Conservation (phyloP, 129 eudicot genomes). For the Erigeron canadensis region DNA sequence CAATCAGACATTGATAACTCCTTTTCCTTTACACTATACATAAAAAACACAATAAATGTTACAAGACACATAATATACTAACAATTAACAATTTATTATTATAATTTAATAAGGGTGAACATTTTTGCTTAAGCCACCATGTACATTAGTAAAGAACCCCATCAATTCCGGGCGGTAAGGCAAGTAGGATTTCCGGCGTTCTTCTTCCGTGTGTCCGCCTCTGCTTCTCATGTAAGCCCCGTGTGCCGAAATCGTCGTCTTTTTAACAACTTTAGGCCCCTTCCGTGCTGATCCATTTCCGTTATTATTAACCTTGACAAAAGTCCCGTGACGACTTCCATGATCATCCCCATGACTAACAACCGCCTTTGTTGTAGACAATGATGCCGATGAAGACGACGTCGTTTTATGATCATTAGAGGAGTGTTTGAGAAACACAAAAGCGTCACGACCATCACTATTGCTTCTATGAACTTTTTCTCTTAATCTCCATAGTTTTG, state of each 20-base stretch:
- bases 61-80: not conserved
- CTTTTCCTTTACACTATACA: not conserved
- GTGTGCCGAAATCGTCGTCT: constrained; percentile 46
- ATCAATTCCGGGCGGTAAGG: constrained; percentile 67
- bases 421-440: constrained; percentile 60
- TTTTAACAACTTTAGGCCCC: constrained; percentile 34
- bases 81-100: not conserved
- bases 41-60: too few relatives aligned
- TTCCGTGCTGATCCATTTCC: constrained; percentile 28
- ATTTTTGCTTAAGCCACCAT: constrained; percentile 62
- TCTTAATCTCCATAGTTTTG: constrained; percentile 83
- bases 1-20: not conserved
- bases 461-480: constrained; percentile 60
- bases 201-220: constrained; percentile 46
- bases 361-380: not conserved
- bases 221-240: constrained; percentile 54
- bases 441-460: constrained; percentile 89
- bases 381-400: not conserved
- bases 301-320: constrained; percentile 17
- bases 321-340: constrained; percentile 1
- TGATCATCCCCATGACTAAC: not conserved
- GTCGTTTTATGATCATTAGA: constrained; percentile 9
- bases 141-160: constrained; percentile 75
- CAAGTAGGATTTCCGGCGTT: constrained; percentile 56
- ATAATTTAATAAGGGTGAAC: constrained; percentile 62